These are phyloP conservation scores for Salix viminalis DNA, from an alignment of 345 rosid genomes.

Conservation along the genomic window DNA sequence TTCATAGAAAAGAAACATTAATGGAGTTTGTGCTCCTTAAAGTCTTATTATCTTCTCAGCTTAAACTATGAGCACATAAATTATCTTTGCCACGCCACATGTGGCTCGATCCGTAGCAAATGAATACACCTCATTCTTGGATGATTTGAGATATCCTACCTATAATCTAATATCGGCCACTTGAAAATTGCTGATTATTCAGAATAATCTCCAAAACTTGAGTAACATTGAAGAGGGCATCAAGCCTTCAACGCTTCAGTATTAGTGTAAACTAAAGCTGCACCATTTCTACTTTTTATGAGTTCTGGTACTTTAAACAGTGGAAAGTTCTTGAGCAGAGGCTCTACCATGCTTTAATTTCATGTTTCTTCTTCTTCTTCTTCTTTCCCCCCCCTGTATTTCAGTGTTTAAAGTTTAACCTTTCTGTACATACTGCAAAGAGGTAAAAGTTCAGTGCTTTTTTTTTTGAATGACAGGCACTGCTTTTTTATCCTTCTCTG, in stretches of 20 bases:
- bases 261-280: neutral
- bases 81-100: neutral
- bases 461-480: neutral
- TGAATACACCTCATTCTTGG: neutral
- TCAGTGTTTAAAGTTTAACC: neutral
- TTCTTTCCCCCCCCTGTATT: neutral
- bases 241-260: neutral
- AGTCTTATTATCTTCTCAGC: neutral
- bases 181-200: neutral
- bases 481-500: neutral
- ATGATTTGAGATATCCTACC: neutral
- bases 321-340: neutral
- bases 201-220: neutral
- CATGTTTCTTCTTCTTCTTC: no score
- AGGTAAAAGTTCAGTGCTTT: neutral
- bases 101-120: neutral
- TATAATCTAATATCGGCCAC: neutral
- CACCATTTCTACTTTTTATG: neutral
- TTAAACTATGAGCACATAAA: neutral
- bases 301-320: neutral
- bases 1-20: neutral
- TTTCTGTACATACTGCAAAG: neutral
- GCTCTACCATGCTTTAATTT: neutral
- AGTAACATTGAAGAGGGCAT: neutral
- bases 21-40: neutral